Conservation (phyloP, 2,329 filamentous ascomycete species). For the Colletotrichum sojae region DNA sequence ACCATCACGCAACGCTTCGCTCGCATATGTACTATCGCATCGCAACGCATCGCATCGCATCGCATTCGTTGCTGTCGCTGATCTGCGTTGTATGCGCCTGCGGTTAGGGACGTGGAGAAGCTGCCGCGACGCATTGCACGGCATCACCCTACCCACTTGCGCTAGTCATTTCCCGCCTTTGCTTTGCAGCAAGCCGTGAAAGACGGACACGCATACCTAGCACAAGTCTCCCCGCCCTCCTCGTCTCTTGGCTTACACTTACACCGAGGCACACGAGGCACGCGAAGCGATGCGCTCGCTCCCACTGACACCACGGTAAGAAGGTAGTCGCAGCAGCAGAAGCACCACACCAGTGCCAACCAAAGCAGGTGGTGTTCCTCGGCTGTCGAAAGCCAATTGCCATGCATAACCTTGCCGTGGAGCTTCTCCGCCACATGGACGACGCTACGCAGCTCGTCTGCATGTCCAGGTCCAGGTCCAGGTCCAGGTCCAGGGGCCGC, state of each 20-base stretch:
- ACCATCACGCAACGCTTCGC: no score
- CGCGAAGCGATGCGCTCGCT: neutral
- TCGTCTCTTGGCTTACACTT: constrained; percentile 3
- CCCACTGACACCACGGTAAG: neutral
- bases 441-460: no score
- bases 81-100: constrained; percentile 8
- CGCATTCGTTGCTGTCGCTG: constrained; percentile 9
- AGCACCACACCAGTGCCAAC: constrained; percentile 16
- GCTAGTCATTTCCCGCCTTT: neutral
- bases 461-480: no score
- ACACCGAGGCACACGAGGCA: constrained; percentile 28
- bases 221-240: neutral
- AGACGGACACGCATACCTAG: neutral
- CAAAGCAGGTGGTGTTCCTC: constrained; percentile 23
- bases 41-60: neutral
- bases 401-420: constrained; percentile 22
- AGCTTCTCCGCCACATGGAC: constrained; percentile 30
- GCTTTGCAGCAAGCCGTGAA: neutral
- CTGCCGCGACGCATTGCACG: neutral
- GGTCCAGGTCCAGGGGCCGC: constrained; percentile 18
- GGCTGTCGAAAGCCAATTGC: constrained; percentile 16
- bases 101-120: neutral
- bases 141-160: neutral
- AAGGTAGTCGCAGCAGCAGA: neutral
- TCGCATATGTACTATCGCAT: no score